Evolutionary conservation across 768 basidiomycete species (phyloP), one percentile per base, ranked within the genome.

Genomic region (Collybia sp.): DNA sequence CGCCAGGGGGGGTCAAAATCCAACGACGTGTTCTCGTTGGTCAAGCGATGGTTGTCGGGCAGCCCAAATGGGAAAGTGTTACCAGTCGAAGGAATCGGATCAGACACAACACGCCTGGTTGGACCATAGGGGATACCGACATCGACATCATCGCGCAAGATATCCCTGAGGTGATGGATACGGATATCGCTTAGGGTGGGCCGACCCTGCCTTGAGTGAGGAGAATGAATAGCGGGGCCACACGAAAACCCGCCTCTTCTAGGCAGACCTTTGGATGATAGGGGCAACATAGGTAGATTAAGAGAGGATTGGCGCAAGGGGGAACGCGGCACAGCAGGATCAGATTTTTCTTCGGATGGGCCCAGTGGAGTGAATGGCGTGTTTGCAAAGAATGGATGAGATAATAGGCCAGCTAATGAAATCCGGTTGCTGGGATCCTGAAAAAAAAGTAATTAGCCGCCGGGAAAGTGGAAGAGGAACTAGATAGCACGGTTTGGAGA

Each of bases 91-190:
- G 25, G 25, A 20, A 57, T 40, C 8, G 66, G 66, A 42, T 68
- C 65, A 18, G 66, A 68, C 33, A 65, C 63, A 17, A 65, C 50
- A 16, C 66, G 62, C 41, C 58, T 55, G 18, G 50, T 52, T n/a
- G 49, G 41, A 18, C 36, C 46, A 10, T n/a, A 37, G 3, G 11
- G 31, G n/a, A 25, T 25, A 25, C 8, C 25, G 53, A 30, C 13
- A 53, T 30, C 44, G 25, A 62, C 55, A 34, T 57, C 31, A 18
- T 43, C 30, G 25, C 61, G 50, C 12, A 55, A 37, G 16, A n/a
- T n/a, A n/a, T 41, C 51, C 41, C 59, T 53, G 32, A 54, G 32
- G 36, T 58, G 43, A 2, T 45, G 46, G 47, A 59, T 60, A n/a
- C 54, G 53, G 25, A 61, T 46, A 30, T 66, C 55, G 25, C 53